These are phyloP conservation scores for Wickerhamomyces sp. DNA, from an alignment of 1,139 yeast species.

Conservation along the genomic window DNA sequence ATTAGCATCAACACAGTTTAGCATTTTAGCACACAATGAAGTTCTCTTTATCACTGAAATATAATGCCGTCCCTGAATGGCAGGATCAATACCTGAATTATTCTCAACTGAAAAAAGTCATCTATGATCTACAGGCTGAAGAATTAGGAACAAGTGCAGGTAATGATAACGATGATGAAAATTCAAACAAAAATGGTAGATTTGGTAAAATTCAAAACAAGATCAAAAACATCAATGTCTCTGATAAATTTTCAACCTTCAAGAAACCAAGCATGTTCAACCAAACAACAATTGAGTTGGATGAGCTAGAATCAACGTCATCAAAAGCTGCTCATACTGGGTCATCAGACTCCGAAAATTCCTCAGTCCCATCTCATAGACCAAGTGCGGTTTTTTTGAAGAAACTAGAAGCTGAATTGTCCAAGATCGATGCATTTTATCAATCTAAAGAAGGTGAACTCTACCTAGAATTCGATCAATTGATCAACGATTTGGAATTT, in stretches of 20 bases:
- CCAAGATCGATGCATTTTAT: constrained; percentile 58
- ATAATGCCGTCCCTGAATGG: constrained; percentile 78
- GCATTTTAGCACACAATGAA: constrained; percentile 35
- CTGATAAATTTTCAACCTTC: constrained; percentile 7
- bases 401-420: constrained; percentile 52
- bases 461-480: constrained; percentile 43
- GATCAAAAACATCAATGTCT: neutral
- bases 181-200: neutral
- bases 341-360: neutral
- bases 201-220: neutral
- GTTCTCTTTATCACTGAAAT: constrained; percentile 67
- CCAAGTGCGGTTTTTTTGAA: constrained; percentile 40
- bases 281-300: constrained; percentile 26
- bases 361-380: constrained; percentile 18
- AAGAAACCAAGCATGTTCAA: constrained; percentile 12
- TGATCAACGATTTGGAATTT: constrained; percentile 40
- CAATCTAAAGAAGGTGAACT: constrained; percentile 45
- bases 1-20: too few relatives aligned
- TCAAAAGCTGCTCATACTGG: constrained; percentile 2
- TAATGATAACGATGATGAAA: constrained; percentile 1
- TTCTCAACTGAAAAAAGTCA: constrained; percentile 56
- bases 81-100: constrained; percentile 64
- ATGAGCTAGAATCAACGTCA: constrained; percentile 15
- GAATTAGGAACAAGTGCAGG: constrained; percentile 27
- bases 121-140: constrained; percentile 61